A percentile compares a stretch with the other conserved stretches of the same genome.
These are phyloP conservation scores for Aegilops longissima DNA, from an alignment of 176 grass and related monocot species.

Conservation along the genomic window DNA sequence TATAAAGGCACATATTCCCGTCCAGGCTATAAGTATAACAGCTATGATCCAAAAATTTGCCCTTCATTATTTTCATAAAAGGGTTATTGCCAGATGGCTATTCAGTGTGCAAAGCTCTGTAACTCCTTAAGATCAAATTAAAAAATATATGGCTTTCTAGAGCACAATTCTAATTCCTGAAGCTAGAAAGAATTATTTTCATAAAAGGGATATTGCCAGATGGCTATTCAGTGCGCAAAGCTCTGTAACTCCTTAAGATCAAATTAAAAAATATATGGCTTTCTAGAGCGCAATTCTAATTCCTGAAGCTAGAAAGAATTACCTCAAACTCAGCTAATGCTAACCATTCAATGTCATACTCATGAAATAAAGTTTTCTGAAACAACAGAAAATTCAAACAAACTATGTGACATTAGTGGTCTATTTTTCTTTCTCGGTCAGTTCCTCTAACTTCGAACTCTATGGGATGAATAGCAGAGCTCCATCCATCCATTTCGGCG, in stretches of 20 bases:
- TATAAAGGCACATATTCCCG: not conserved
- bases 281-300: not conserved
- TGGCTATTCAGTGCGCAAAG: slow-evolving; percentile 10
- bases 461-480: not conserved
- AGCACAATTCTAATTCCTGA: not conserved
- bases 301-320: slow-evolving; percentile 8
- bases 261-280: slow-evolving; percentile 1
- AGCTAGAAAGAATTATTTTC: slow-evolving; percentile 6
- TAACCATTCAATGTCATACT: slow-evolving; percentile 8
- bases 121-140: not conserved
- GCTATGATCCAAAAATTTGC: not conserved
- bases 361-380: not conserved
- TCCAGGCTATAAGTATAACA: not conserved
- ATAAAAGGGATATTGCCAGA: not conserved
- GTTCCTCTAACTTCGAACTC: not conserved
- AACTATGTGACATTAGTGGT: slow-evolving; percentile 17
- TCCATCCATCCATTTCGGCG: not conserved
- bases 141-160: not conserved
- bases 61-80: not conserved
- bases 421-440: not conserved
- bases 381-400: not conserved
- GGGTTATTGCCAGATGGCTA: not conserved
- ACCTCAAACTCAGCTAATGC: not conserved
- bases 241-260: not conserved
- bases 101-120: slow-evolving; percentile 2